These are phyloP conservation scores for Ulota crispa DNA, from an alignment of 225 moss, liverwort and hornwort genomes.

Conservation along the genomic window DNA sequence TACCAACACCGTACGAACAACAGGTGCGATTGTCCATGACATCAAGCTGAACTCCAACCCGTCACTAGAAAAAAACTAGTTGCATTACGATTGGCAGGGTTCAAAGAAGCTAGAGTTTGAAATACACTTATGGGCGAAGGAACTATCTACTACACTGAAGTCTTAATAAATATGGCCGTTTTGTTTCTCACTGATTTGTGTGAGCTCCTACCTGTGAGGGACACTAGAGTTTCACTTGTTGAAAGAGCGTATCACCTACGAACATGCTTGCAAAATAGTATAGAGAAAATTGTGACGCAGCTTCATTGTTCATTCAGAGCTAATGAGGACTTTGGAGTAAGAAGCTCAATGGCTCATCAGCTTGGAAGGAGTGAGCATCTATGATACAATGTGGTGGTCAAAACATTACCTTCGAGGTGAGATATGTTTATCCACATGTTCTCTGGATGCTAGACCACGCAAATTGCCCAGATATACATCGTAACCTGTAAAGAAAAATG, in stretches of 20 bases:
- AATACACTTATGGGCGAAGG: not conserved
- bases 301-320: not conserved
- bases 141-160: not conserved
- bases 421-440: constrained; percentile 78
- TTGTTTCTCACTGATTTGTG: not conserved
- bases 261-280: not conserved
- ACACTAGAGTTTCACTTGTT: not conserved
- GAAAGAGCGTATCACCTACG: not conserved
- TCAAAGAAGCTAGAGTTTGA: not conserved
- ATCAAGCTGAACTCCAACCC: not conserved
- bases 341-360: not conserved
- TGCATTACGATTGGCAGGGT: not conserved
- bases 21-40: not conserved
- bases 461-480: constrained; percentile 96
- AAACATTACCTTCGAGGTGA: constrained; percentile 68
- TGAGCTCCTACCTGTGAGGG: not conserved
- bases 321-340: not conserved
- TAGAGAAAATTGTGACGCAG: not conserved
- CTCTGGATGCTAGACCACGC: constrained; percentile 87
- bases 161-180: not conserved
- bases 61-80: not conserved
- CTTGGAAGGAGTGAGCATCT: not conserved
- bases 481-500: constrained; percentile 55
- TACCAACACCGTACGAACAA: not conserved
- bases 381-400: not conserved